A percentile compares a stretch with the other conserved stretches of the same genome.
Evolutionary conservation across 805 yeast genomes (phyloP).

Genomic region (Nakazawaea wickerhamii): DNA sequence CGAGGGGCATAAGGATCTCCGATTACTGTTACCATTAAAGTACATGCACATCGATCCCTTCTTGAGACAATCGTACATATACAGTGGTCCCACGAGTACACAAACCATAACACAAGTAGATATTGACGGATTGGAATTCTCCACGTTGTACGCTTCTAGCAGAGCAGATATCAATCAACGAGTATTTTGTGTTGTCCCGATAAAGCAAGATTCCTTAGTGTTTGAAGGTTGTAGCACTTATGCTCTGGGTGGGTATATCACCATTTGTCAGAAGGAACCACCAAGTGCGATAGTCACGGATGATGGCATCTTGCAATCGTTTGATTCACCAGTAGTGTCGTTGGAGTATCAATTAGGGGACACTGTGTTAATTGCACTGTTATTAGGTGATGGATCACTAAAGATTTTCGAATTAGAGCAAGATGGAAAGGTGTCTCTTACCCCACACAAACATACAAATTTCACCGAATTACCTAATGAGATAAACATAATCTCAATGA

Average conservation of each 20-base stretch:
- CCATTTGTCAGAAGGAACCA: neutral
- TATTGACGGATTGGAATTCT: neutral
- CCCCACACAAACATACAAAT: neutral
- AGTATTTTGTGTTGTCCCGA: neutral
- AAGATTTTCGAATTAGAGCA: constrained; percentile 2
- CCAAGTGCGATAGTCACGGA: neutral
- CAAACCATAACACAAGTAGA: neutral
- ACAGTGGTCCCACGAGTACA: neutral
- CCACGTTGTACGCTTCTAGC: neutral
- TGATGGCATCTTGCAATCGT: neutral
- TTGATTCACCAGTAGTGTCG: neutral
- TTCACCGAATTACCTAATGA: constrained; percentile 4
- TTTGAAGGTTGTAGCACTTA: neutral
- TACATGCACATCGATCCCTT: neutral
- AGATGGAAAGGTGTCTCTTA: neutral
- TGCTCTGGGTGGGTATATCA: neutral
- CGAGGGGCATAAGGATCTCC: neutral
- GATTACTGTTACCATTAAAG: neutral
- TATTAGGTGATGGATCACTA: constrained; percentile 1
- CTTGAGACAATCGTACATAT: neutral
- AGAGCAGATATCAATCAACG: neutral
- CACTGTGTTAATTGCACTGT: neutral
- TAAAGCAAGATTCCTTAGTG: neutral
- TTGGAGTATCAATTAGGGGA: neutral
- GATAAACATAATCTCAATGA: neutral